phyloP scores from a whole-genome alignment of 306 rosid genomes.

The Arachis stenosperma region DNA sequence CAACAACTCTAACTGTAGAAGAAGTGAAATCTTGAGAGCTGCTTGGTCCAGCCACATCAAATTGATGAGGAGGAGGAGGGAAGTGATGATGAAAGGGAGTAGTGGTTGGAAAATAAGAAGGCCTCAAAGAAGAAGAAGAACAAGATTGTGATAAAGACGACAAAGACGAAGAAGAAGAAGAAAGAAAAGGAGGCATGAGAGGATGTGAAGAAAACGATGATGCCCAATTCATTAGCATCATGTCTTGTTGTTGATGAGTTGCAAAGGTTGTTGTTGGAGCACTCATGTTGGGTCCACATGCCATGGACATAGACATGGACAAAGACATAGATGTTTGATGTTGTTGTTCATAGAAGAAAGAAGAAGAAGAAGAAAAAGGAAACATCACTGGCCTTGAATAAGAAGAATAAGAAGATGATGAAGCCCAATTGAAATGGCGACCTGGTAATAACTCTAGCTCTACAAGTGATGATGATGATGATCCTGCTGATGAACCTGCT shows the following conservation, averaged over 20 bases:
- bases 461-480: constrained; percentile 39
- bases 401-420: neutral
- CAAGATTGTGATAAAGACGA: constrained; percentile 50
- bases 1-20: constrained; percentile 59
- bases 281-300: constrained; percentile 41
- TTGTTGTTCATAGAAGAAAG: constrained; percentile 53
- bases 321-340: constrained; percentile 8
- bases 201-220: constrained; percentile 50
- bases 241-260: constrained; percentile 39
- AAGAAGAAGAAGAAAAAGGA: constrained; percentile 13
- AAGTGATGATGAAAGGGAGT: constrained; percentile 48
- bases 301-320: constrained; percentile 29
- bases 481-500: neutral
- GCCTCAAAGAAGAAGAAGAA: constrained; percentile 52
- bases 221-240: constrained; percentile 55
- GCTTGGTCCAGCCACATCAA: constrained; percentile 63
- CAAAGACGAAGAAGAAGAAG: constrained; percentile 44
- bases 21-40: constrained; percentile 12
- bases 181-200: constrained; percentile 42
- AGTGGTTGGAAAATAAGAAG: constrained; percentile 43
- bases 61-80: constrained; percentile 41
- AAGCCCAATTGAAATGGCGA: constrained; percentile 5
- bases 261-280: constrained; percentile 18
- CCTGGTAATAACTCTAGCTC: constrained; percentile 75
- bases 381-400: neutral